phyloP scores from a whole-genome alignment of 2,329 filamentous ascomycete species.

The Colletotrichum gloeosporioides region DNA sequence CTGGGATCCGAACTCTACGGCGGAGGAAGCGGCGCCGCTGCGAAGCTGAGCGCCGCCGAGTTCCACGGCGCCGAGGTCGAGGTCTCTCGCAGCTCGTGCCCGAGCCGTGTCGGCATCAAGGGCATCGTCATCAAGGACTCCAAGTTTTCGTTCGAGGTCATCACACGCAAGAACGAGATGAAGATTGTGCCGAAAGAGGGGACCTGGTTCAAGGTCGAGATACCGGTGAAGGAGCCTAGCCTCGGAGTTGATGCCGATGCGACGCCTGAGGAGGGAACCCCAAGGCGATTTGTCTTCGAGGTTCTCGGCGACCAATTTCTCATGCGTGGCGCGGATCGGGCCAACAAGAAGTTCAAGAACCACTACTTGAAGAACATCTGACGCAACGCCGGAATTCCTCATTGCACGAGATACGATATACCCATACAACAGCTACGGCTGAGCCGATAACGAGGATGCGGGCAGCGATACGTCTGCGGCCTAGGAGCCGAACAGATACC shows the following conservation, averaged over 20 bases:
- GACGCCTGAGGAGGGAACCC: neutral
- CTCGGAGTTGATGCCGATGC: neutral
- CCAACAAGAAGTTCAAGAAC: constrained; percentile 89
- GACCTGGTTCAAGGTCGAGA: constrained; percentile 79
- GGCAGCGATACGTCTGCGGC: neutral
- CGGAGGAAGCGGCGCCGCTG: constrained; percentile 65
- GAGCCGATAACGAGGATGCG: neutral
- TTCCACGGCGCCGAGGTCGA: constrained; percentile 87
- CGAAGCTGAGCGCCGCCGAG: constrained; percentile 84
- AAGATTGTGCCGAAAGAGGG: constrained; percentile 91
- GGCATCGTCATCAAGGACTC: constrained; percentile 92
- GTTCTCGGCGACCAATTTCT: constrained; percentile 88
- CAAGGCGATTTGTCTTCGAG: constrained; percentile 74
- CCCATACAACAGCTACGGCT: neutral
- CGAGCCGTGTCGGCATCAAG: constrained; percentile 79
- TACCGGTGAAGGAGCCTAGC: constrained; percentile 51
- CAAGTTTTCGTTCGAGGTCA: constrained; percentile 83
- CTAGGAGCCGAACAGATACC: neutral
- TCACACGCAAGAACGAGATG: constrained; percentile 73
- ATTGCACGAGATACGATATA: neutral
- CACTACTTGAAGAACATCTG: constrained; percentile 79
- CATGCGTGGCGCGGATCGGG: constrained; percentile 80
- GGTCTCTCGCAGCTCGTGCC: constrained; percentile 82
- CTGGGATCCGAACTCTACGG: constrained; percentile 66
- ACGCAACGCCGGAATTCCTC: constrained; percentile 29